Evolutionary conservation across 345 rosid species (phyloP).

Genomic region (Pugionium cornutum): DNA sequence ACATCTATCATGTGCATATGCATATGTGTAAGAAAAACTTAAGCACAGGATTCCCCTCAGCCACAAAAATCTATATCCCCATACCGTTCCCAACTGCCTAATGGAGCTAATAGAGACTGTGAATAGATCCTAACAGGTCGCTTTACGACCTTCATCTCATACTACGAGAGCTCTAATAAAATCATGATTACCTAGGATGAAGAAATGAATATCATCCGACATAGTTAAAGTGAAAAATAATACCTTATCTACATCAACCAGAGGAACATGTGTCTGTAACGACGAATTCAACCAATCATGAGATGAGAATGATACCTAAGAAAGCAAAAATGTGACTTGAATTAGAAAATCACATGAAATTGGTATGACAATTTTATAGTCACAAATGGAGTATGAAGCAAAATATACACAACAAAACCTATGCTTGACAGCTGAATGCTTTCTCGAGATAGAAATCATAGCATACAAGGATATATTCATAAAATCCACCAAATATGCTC

Average conservation of each 20-base stretch:
- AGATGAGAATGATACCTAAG: slow-evolving; percentile 58
- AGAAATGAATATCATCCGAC: slow-evolving; percentile 9
- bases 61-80: no score
- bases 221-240: slow-evolving; percentile 4
- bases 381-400: slow-evolving; percentile 1
- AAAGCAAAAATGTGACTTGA: slow-evolving; percentile 19
- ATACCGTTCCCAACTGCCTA: neutral
- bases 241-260: slow-evolving; percentile 98
- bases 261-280: slow-evolving; percentile 74
- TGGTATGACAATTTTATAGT: slow-evolving; percentile 11
- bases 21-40: slow-evolving; percentile 9
- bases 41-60: neutral
- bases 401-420: slow-evolving; percentile 1
- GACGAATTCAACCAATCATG: slow-evolving; percentile 73
- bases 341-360: slow-evolving; percentile 17
- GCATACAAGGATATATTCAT: slow-evolving; percentile 8
- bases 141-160: slow-evolving; percentile 6
- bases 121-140: slow-evolving; percentile 6
- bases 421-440: slow-evolving; percentile 16
- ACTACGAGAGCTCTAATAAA: slow-evolving; percentile 11
- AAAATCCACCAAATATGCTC: slow-evolving; percentile 12
- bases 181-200: slow-evolving; percentile 14
- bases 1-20: slow-evolving; percentile 15
- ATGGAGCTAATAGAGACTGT: slow-evolving; percentile 11
- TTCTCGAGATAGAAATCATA: neutral